A percentile compares a stretch with the other conserved stretches of the same genome.
phyloP scores from a whole-genome alignment of 2,329 filamentous ascomycete genomes.

The Fusarium subtropicale region DNA sequence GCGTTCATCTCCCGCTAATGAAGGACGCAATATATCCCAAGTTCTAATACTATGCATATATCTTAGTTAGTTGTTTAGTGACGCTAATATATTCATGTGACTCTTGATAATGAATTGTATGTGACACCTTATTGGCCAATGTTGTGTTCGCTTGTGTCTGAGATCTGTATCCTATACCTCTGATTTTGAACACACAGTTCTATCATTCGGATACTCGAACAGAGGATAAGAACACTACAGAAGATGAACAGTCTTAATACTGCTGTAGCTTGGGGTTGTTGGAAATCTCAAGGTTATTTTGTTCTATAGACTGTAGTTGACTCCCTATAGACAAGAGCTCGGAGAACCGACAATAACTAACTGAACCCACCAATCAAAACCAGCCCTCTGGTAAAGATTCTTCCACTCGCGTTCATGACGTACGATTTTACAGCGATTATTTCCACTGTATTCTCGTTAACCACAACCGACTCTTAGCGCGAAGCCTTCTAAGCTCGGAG shows the following conservation, averaged over 20 bases:
- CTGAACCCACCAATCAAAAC: not conserved
- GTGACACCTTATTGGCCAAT: not conserved
- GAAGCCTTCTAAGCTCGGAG: slow-evolving; percentile 10
- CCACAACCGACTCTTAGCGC: not conserved
- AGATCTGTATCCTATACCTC: no score
- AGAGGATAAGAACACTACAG: no score
- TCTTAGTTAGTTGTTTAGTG: no score
- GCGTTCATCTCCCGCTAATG: not conserved
- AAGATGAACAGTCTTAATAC: fast-evolving
- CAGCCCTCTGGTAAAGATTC: not conserved
- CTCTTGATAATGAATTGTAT: not conserved
- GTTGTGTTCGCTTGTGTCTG: not conserved
- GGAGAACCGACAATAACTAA: slow-evolving; percentile 7
- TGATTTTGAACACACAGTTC: no score
- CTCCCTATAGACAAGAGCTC: fast-evolving
- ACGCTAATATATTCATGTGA: not conserved
- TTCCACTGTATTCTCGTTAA: not conserved
- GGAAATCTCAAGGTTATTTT: fast-evolving
- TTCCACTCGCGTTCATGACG: slow-evolving; percentile 6
- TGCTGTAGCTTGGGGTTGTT: slow-evolving; percentile 18
- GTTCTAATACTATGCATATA: no score
- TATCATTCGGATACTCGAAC: no score
- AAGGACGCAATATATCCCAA: not conserved
- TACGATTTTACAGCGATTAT: not conserved
- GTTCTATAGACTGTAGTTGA: fast-evolving